Conservation (phyloP, 306 rosid genomes). For the Castanopsis chinensis region DNA sequence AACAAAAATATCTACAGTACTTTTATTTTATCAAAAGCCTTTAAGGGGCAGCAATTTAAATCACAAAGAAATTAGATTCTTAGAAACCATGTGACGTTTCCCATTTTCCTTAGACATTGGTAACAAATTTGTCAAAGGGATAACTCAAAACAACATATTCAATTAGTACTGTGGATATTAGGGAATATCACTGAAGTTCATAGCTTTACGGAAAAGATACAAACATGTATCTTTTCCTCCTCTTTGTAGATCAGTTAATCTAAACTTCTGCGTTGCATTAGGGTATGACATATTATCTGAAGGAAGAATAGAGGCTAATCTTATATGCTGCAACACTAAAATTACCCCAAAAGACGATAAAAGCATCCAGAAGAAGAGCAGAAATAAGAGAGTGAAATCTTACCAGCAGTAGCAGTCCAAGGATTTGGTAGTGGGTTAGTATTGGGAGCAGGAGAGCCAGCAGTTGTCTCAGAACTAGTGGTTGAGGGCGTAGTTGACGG, state of each 20-base stretch:
- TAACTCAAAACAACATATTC: neutral
- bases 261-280: neutral
- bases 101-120: neutral
- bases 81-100: neutral
- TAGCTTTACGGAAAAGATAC: neutral
- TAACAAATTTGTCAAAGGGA: neutral
- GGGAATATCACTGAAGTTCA: neutral
- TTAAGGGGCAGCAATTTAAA: neutral
- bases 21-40: neutral
- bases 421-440: constrained; percentile 95
- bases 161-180: neutral
- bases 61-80: neutral
- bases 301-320: neutral
- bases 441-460: constrained; percentile 69
- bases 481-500: constrained; percentile 54
- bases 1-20: neutral
- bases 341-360: neutral
- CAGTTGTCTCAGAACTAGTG: constrained; percentile 49
- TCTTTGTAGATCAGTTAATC: neutral
- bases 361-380: constrained; percentile 5
- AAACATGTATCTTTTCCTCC: neutral
- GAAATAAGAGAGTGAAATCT: constrained; percentile 22
- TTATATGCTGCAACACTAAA: neutral
- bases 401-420: constrained; percentile 67
- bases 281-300: neutral